phyloP scores from a whole-genome alignment of 2,329 filamentous ascomycete species.

The Colletotrichum abscissum region DNA sequence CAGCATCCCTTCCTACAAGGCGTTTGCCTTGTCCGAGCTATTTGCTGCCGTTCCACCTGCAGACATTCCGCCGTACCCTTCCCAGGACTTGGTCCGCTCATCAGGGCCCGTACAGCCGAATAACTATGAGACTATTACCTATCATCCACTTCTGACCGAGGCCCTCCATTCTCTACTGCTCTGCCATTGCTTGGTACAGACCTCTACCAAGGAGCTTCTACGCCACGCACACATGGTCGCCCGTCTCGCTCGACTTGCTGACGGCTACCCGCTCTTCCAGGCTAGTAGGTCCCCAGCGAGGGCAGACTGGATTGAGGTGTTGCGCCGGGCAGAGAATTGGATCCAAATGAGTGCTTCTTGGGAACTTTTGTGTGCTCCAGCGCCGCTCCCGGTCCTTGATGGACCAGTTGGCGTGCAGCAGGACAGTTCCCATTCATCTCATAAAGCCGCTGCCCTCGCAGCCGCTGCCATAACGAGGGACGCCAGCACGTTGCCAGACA shows the following conservation, averaged over 20 bases:
- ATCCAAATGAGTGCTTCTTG: slow-evolving; percentile 72
- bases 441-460: slow-evolving; percentile 44
- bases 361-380: slow-evolving; percentile 76
- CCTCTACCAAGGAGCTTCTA: slow-evolving; percentile 79
- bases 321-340: slow-evolving; percentile 77
- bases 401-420: slow-evolving; percentile 35
- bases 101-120: slow-evolving; percentile 48
- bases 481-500: slow-evolving; percentile 45
- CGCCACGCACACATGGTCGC: slow-evolving; percentile 87
- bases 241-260: slow-evolving; percentile 76
- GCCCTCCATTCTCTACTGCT: slow-evolving; percentile 83
- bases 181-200: slow-evolving; percentile 83
- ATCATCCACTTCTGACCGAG: slow-evolving; percentile 83
- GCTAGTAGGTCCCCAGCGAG: slow-evolving; percentile 77
- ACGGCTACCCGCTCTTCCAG: slow-evolving; percentile 86
- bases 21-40: slow-evolving; percentile 67
- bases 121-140: slow-evolving; percentile 73
- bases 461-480: slow-evolving; percentile 47
- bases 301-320: slow-evolving; percentile 83
- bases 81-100: slow-evolving; percentile 48
- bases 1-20: slow-evolving; percentile 47
- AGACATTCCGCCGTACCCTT: slow-evolving; percentile 75
- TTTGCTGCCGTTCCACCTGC: slow-evolving; percentile 76
- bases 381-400: slow-evolving; percentile 57
- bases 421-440: slow-evolving; percentile 39